These are phyloP conservation scores for Priceomyces medius DNA, from an alignment of 805 yeast genomes.

Conservation along the genomic window DNA sequence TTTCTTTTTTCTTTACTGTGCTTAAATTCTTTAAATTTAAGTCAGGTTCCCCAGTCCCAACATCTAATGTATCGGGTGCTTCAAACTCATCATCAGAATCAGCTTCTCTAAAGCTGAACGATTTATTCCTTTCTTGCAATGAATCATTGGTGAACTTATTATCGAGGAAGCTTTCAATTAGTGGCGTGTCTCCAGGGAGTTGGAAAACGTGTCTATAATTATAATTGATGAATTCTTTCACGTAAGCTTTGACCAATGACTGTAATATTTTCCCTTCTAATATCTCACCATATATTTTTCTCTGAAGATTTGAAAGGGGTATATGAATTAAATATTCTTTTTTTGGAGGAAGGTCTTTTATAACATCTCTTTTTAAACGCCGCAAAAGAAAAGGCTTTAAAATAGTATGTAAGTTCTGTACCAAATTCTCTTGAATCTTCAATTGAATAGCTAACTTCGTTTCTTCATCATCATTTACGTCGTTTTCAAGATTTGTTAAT, in stretches of 20 bases:
- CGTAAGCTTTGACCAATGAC: conserved; percentile 44
- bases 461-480: conserved; percentile 31
- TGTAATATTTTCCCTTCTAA: conserved; percentile 44
- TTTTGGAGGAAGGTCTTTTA: conserved; percentile 75
- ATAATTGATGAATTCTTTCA: conserved; percentile 50
- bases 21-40: not conserved
- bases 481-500: conserved; percentile 36
- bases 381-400: conserved; percentile 84
- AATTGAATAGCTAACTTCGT: conserved; percentile 54
- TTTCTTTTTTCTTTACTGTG: conserved; percentile 10
- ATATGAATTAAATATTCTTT: conserved; percentile 84
- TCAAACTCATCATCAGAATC: conserved; percentile 33
- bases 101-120: conserved; percentile 16
- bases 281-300: conserved; percentile 56
- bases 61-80: conserved; percentile 6
- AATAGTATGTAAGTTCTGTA: conserved; percentile 80
- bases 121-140: conserved; percentile 14
- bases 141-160: conserved; percentile 29
- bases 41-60: not conserved
- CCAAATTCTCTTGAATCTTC: conserved; percentile 51
- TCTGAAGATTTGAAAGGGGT: conserved; percentile 63
- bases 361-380: conserved; percentile 73
- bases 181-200: conserved; percentile 15
- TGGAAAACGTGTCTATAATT: conserved; percentile 29
- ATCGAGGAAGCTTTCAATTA: conserved; percentile 43